Base-by-base conservation (phyloP, 192 early-diverging fungal genomes). In the Endogone sp. region DNA sequence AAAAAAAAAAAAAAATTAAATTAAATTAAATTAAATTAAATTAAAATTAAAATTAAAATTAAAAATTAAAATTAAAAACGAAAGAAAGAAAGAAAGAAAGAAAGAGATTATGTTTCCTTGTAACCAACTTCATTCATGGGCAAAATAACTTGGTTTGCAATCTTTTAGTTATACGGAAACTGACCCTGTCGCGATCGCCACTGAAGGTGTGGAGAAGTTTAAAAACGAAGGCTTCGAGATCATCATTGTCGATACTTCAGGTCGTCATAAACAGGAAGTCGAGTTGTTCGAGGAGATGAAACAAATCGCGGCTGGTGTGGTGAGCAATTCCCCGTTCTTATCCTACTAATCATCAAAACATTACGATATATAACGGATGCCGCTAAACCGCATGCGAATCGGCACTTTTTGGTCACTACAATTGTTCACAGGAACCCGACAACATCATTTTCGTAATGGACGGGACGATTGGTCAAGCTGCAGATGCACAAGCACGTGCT, bases 211-310 rank as follows among this genome's bases (percentile, higher is more conserved):
- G 20, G 84, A 88, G 24, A 91, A 96, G 76, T 98, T 98, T 74
- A 95, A 90, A 63, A 90, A 91, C 62, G 95, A 95, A 54, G 87
- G 87, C 60, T 97, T 97, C 75, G 96, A 98, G 62, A 91, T 98
- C 29, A 98, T 98, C 58, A 95, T 98, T 67, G 95, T 98, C n/a
- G 96, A 98, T 82, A 98, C 96, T 0, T 98, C 95, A 27, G 96
- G 96, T 60, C 82, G 96, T 29, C 96, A 98, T 74, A 94, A 93
- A 72, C 95, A 97, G 76, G 96, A 98, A 81, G 77, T 83, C 2
- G 95, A 96, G 75, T 79, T 98, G 56, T 98, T 98, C 82, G 90
- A 90, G 31, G 96, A 98, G 81, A 98, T 98, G 96, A 88, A 89
- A 71, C 92, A 96, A 84, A 98, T 98, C 69, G 86, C 92, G 1